Evolutionary conservation across 169 alveolate genomes (phyloP).

Genomic region (Plasmodium reichenowi): DNA sequence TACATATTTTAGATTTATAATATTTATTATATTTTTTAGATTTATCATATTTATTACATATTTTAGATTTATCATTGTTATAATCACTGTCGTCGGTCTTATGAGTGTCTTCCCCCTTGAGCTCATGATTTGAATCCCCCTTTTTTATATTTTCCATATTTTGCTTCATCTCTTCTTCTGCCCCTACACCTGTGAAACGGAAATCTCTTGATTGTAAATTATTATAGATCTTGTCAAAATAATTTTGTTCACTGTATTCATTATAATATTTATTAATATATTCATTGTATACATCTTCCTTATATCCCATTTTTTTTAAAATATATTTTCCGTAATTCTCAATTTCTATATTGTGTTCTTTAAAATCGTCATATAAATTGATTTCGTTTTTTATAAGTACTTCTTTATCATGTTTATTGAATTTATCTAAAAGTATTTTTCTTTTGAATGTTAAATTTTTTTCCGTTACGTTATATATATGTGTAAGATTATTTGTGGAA

Average conservation of each 20-base stretch:
- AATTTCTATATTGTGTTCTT: constrained; percentile 44
- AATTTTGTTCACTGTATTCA: constrained; percentile 40
- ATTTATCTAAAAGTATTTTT: constrained; percentile 41
- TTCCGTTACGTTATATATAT: constrained; percentile 14
- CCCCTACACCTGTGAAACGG: constrained; percentile 74
- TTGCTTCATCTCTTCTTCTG: constrained; percentile 70
- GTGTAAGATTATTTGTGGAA: neutral
- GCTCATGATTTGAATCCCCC: neutral
- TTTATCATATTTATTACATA: neutral
- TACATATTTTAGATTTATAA: neutral
- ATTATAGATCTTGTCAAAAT: constrained; percentile 55
- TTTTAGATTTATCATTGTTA: neutral
- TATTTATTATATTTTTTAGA: neutral
- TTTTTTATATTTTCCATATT: constrained; percentile 39
- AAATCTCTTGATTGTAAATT: constrained; percentile 27
- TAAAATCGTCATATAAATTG: constrained; percentile 61
- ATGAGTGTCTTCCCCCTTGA: neutral
- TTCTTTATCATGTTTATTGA: constrained; percentile 40
- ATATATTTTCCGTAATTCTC: constrained; percentile 47
- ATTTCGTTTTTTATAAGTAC: constrained; percentile 41
- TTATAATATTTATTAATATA: constrained; percentile 64
- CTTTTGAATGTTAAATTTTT: constrained; percentile 50
- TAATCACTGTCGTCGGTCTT: neutral
- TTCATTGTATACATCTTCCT: constrained; percentile 50
- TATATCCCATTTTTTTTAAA: constrained; percentile 60